A percentile compares a stretch with the other conserved stretches of the same genome.
These are phyloP conservation scores for Tieghemiomyces parasiticus DNA, from an alignment of 192 early-diverging fungal species.

Conservation along the genomic window DNA sequence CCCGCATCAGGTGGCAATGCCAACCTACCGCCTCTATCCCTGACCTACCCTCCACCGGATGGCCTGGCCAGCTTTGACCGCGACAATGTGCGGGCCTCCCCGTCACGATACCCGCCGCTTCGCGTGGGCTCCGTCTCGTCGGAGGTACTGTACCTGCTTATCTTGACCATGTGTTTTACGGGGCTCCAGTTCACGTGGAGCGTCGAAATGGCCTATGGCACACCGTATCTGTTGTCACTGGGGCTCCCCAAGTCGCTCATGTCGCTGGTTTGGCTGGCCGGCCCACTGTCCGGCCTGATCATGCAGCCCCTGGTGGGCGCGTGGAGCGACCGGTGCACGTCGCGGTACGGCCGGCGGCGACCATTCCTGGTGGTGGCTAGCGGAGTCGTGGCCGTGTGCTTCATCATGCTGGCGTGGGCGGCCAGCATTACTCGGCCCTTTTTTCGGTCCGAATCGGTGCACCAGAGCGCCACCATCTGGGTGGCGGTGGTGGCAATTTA, in stretches of 20 bases:
- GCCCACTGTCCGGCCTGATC: slow-evolving; percentile 61
- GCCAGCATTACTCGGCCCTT: slow-evolving; percentile 12
- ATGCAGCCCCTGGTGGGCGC: slow-evolving; percentile 77
- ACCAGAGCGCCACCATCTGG: slow-evolving; percentile 30
- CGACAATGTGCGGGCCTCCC: too few relatives aligned
- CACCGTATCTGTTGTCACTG: slow-evolving; percentile 76
- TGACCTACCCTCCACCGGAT: too few relatives aligned
- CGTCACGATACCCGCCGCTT: too few relatives aligned
- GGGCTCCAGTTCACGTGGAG: slow-evolving; percentile 34
- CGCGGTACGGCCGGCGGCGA: slow-evolving; percentile 59
- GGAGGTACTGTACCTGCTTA: slow-evolving; percentile 11
- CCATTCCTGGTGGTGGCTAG: slow-evolving; percentile 70
- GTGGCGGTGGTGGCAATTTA: slow-evolving; percentile 76
- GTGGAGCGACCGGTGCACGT: slow-evolving; percentile 61
- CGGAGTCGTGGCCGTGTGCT: slow-evolving; percentile 42
- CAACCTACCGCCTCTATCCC: too few relatives aligned
- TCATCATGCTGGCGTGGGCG: slow-evolving; percentile 48
- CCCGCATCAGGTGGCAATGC: too few relatives aligned
- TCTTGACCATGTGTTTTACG: slow-evolving; percentile 25
- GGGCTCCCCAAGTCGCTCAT: slow-evolving; percentile 65
- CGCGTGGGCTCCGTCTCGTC: too few relatives aligned
- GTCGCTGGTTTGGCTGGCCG: slow-evolving; percentile 90
- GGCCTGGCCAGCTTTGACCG: too few relatives aligned
- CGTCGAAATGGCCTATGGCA: slow-evolving; percentile 42
- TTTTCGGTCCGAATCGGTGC: slow-evolving; percentile 19